phyloP scores from a whole-genome alignment of 345 rosid genomes.

The Eucalyptus guilfoylei region DNA sequence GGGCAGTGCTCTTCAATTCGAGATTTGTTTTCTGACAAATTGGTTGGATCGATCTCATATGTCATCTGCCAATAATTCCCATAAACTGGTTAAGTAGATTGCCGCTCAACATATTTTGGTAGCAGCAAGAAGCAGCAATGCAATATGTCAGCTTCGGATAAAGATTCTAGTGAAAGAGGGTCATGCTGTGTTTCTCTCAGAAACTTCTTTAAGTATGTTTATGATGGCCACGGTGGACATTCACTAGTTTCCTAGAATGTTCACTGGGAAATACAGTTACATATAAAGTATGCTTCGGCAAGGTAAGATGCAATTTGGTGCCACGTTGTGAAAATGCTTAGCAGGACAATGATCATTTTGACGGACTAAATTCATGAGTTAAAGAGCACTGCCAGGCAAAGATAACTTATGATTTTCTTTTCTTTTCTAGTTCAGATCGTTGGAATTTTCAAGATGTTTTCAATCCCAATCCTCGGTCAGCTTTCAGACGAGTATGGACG shows the following conservation, averaged over 20 bases:
- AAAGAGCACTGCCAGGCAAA: not conserved
- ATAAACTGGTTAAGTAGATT: not conserved
- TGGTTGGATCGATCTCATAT: not conserved
- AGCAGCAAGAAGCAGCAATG: not conserved
- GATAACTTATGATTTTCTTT: not conserved
- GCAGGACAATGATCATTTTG: not conserved
- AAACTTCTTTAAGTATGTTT: not conserved
- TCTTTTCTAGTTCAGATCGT: conserved; percentile 17
- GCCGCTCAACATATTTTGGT: not conserved
- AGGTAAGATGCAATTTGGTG: not conserved
- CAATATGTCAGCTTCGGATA: not conserved
- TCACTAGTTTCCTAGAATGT: not conserved
- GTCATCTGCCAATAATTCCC: not conserved
- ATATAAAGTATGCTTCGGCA: not conserved
- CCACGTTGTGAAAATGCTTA: not conserved
- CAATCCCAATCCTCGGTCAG: conserved; percentile 42
- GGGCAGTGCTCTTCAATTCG: not conserved
- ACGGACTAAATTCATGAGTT: not conserved
- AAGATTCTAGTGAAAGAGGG: not conserved
- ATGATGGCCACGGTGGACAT: not conserved
- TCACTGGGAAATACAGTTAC: not conserved
- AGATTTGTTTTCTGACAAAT: not conserved
- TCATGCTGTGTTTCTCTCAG: not conserved
- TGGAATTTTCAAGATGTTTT: conserved; percentile 49
- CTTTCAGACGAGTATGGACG: conserved; percentile 60